Evolutionary conservation across 345 rosid species (phyloP).

Genomic region (Linum tenue): DNA sequence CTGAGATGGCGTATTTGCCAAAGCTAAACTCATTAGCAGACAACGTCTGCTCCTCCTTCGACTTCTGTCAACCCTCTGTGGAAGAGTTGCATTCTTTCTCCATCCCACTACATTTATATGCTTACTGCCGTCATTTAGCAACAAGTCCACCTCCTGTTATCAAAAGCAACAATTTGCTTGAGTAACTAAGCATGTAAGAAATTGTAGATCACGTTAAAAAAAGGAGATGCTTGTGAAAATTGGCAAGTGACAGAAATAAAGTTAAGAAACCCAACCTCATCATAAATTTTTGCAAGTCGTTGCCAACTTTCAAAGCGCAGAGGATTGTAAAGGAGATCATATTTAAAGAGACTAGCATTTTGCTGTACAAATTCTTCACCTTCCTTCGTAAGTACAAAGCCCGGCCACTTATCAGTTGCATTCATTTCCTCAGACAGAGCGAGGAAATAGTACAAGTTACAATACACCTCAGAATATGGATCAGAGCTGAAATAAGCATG

Average conservation of each 20-base stretch:
- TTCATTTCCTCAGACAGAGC: conserved; percentile 91
- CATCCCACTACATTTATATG: conserved; percentile 85
- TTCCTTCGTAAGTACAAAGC: conserved; percentile 93
- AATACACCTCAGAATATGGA: conserved; percentile 72
- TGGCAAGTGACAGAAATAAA: conserved; percentile 11
- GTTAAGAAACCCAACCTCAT: conserved; percentile 58
- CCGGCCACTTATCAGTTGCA: conserved; percentile 97
- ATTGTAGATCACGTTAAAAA: conserved; percentile 8
- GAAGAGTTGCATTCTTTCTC: conserved; percentile 70
- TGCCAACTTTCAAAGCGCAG: conserved; percentile 93
- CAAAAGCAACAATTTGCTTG: conserved; percentile 14
- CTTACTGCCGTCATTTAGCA: conserved; percentile 98
- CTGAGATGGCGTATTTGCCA: conserved; percentile 68
- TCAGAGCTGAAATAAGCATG: conserved; percentile 57
- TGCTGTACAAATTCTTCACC: conserved; percentile 98
- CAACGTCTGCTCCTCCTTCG: conserved; percentile 95
- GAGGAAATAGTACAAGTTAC: conserved; percentile 73
- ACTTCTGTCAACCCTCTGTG: conserved; percentile 84
- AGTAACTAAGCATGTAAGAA: conserved; percentile 14
- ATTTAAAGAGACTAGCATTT: conserved; percentile 74
- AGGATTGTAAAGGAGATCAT: conserved; percentile 82
- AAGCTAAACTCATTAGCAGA: conserved; percentile 86
- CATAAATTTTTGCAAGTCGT: conserved; percentile 80
- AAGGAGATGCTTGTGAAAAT: conserved; percentile 4
- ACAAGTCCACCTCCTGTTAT: conserved; percentile 87